These are phyloP conservation scores for Pugionium cornutum DNA, from an alignment of 345 rosid genomes.

Conservation along the genomic window DNA sequence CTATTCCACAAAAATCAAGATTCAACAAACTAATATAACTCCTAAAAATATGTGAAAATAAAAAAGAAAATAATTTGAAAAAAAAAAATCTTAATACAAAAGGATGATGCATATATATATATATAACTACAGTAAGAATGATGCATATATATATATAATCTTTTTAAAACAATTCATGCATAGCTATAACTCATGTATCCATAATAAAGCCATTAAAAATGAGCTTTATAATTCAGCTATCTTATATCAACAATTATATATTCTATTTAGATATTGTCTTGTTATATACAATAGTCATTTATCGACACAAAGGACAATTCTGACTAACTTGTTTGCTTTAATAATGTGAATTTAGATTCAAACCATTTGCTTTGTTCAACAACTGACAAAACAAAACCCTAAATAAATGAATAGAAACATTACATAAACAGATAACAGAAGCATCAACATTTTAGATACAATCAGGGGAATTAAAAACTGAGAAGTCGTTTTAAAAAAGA, in stretches of 20 bases:
- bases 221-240: not conserved
- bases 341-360: not conserved
- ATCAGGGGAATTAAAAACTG: not conserved
- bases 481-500: not conserved
- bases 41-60: no score
- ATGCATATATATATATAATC: no score
- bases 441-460: slow-evolving; percentile 11
- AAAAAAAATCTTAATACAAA: no score
- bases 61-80: no score
- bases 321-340: slow-evolving; percentile 13
- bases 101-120: no score
- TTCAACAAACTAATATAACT: no score
- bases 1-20: no score
- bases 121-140: no score
- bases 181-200: no score
- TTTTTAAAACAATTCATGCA: no score
- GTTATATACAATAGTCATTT: no score
- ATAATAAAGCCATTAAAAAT: not conserved
- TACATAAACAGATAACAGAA: slow-evolving; percentile 16
- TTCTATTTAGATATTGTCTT: not conserved
- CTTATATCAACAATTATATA: not conserved
- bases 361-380: no score
- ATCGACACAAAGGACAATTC: slow-evolving; percentile 4
- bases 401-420: not conserved
- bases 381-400: slow-evolving; percentile 29